Evolutionary conservation across 2,329 filamentous ascomycete genomes (phyloP), one percentile per base, ranked within the genome.

Genomic region (Fusarium sp.): DNA sequence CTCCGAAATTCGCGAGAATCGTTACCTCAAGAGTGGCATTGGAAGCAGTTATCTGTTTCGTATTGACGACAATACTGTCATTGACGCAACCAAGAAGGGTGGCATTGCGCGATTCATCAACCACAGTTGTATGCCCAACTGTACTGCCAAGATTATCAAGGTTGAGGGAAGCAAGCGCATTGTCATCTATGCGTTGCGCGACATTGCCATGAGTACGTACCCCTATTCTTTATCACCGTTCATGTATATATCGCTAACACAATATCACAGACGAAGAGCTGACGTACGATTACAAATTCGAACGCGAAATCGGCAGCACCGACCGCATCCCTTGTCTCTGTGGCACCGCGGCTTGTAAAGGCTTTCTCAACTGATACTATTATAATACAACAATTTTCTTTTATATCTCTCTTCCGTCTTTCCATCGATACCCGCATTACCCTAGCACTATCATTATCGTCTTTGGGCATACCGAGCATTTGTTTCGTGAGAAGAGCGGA

Each of bases 221-320:
- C 46, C 41, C 46, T 40, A 44, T 27, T 13, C 18, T 29, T 30
- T 15, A 15, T 22, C 20, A 7, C 40, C 8, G 16, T n/a, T 56
- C 29, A 43, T 49, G 3, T 27, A 13, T 29, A 55, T 24, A 27
- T 29, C 48, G 29, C 67, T 75, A 57, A 73, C 63, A 52, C 34
- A 53, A 58, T 60, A 65, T 78, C 67, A 67, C 78, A 99, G 96
- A 98, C 80, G 96, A 99, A 83, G 96, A 99, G 85, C 90, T 99
- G 80, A 99, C 96, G 4, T 99, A 99, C 84, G 96, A 99, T 84
- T 99, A 99, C 88, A 99, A 99, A 82, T 99, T 99, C 80, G 96
- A 99, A 84, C 92, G 96, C 75, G 96, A 99, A 82, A 93, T 97
- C 77, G 94, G 94, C 77, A 97, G 94, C 74, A 89, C 94, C 69